phyloP scores from a whole-genome alignment of 208 protist species.

The Leishmania aethiopica region DNA sequence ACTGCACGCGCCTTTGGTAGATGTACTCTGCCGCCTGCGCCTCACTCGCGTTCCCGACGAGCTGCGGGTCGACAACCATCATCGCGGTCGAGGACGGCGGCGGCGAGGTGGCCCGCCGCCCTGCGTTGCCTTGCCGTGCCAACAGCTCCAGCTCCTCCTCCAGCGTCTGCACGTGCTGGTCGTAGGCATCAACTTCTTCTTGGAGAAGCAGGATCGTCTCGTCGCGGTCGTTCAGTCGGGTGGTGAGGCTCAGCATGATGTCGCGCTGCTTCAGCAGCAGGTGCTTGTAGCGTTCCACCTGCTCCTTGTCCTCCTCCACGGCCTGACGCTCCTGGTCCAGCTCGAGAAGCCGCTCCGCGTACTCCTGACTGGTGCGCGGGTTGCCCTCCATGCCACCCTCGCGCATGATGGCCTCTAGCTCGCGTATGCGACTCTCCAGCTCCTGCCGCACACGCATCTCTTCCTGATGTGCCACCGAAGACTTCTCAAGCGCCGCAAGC shows the following conservation, averaged over 20 bases:
- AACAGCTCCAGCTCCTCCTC: slow-evolving; percentile 61
- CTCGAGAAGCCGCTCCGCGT: slow-evolving; percentile 71
- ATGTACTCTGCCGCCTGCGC: slow-evolving; percentile 55
- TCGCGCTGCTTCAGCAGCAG: slow-evolving; percentile 97
- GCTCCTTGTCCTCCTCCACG: slow-evolving; percentile 90
- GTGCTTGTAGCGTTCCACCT: slow-evolving; percentile 95
- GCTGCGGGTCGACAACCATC: slow-evolving; percentile 22
- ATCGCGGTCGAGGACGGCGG: slow-evolving; percentile 5
- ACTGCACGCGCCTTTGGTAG: slow-evolving; percentile 26
- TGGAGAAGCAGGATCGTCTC: slow-evolving; percentile 89
- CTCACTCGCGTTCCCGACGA: slow-evolving; percentile 28
- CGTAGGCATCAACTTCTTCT: slow-evolving; percentile 88
- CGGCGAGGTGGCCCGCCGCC: not conserved
- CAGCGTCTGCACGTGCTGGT: slow-evolving; percentile 73
- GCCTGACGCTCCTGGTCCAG: slow-evolving; percentile 81
- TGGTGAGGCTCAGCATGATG: slow-evolving; percentile 95
- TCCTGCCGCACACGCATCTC: slow-evolving; percentile 42
- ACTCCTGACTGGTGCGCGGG: slow-evolving; percentile 57
- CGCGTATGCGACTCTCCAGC: slow-evolving; percentile 56
- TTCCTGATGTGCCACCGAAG: slow-evolving; percentile 46
- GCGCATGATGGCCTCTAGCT: slow-evolving; percentile 57
- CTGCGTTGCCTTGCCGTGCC: slow-evolving; percentile 13
- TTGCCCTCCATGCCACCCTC: slow-evolving; percentile 54
- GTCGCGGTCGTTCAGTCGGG: slow-evolving; percentile 93
- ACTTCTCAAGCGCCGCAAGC: slow-evolving; percentile 52